Evolutionary conservation across 1,139 yeast genomes (phyloP), one percentile per base, ranked within the genome.

Genomic region (Yamadazyma mexicana): DNA sequence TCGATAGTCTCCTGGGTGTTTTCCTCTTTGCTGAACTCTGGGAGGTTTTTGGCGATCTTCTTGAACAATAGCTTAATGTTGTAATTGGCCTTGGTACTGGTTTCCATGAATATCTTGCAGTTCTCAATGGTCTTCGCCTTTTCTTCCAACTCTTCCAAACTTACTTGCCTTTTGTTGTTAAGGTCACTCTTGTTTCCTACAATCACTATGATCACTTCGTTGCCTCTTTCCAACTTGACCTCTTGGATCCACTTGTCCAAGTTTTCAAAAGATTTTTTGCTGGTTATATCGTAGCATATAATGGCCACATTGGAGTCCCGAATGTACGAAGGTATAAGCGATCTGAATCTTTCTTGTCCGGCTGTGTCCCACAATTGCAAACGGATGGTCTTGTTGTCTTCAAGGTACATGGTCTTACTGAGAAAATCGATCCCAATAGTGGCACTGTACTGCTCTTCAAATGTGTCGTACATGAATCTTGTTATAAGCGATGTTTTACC

Each of bases 261-360:
- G 43, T 86, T 64, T 69, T 82, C 82, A 65, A 92, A 92, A 16
- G 95, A 81, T 56, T 85, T 85, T 47, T 79, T 83, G 55, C 81
- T 85, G 29, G 98, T 87, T 46, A 92, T 86, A 61, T 92, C 98
- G 66, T 91, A 92, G 31, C 95, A 96, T 29, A 92, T 83, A 38
- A 92, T 95, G 0, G 98, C 98, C 17, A 92, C 98, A 55, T 89
- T 89, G n/a, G 95, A 84, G 62, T 92, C 98, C 50, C 98, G 77
- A 43, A 92, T 92, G 58, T 92, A 92, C 11, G 95, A 84, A 2
- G 98, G 98, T 31, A 75, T 77, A 51, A 79, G 71, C 34, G 62
- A 68, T 49, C 82, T 62, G 55, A 77, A 79, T 43, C 83, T 58
- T 54, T 79, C 84, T 58, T 79, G 84, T 6, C 84, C 84, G 2